Conservation (phyloP, 1,284 basidiomycete genomes). For the Microbotryomycetes sp. region DNA sequence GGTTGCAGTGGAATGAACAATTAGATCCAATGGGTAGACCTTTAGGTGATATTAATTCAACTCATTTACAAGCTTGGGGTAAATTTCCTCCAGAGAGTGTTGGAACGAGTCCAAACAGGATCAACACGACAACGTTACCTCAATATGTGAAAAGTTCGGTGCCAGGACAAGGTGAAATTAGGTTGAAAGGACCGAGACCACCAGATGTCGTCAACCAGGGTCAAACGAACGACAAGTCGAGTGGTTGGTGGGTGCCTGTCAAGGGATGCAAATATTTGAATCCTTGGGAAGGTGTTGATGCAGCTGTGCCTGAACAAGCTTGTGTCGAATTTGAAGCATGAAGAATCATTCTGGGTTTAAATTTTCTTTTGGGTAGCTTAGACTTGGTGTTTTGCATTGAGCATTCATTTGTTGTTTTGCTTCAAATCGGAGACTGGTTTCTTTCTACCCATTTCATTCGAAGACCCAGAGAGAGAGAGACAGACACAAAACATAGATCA, state of each 20-base stretch:
- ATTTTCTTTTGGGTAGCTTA: not conserved
- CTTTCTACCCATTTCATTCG: too few species aligned
- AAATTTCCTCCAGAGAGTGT: not conserved
- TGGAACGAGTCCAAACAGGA: not conserved
- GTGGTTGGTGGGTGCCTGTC: not conserved
- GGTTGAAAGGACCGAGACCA: not conserved
- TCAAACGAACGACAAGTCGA: not conserved
- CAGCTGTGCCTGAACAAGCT: not conserved
- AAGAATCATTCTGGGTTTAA: conserved; percentile 10
- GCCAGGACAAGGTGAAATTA: not conserved
- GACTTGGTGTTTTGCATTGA: not conserved
- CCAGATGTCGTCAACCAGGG: not conserved
- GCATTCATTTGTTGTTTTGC: too few species aligned
- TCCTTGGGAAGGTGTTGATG: not conserved
- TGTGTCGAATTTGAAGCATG: too few species aligned
- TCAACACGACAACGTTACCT: not conserved
- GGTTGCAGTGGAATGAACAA: not conserved
- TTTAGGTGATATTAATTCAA: not conserved
- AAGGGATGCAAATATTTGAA: not conserved
- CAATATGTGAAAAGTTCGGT: not conserved
- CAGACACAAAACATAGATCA: too few species aligned
- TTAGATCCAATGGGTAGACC: not conserved
- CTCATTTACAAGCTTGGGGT: not conserved
- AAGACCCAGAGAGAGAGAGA: too few species aligned
- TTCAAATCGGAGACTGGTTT: too few species aligned